Base-by-base conservation (phyloP, 192 early-diverging fungal species). In the Podila epicladia region DNA sequence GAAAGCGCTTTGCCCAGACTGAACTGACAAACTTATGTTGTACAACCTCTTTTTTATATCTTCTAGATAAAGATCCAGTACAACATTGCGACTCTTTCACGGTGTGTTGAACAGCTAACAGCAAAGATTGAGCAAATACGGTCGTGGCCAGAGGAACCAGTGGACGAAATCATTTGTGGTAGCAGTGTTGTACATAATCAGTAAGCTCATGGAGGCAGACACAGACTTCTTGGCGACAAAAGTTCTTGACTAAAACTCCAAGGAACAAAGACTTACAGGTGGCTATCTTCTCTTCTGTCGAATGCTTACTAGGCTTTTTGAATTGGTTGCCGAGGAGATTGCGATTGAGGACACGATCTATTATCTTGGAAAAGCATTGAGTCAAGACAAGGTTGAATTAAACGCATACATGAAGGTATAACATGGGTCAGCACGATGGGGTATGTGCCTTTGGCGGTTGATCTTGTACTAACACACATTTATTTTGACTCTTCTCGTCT, bases 311-410 rank as follows among this genome's bases (percentile, higher is more conserved):
- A 97, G 95, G 64, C 86, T 98, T 53, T 92, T 95, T 69, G 94
- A 96, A 20, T 72, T 95, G 76, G 91, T 96, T 3, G 95, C 93
- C 28, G 95, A 97, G 64, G 96, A 96, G 62, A 91, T 93, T 58
- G 95, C 96, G 0, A 91, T 96, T 49, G 94, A 95, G 61, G 97
- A 98, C 68, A 90, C 93, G 8, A 88, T 97, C 53, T 96, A 97
- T 74, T 88, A 91, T 35, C 82, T 98, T 55, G 89, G 92, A 24
- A 89, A 92, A 72, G 95, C 96, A 6, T 82, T 98, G 49, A 92
- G 90, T 69, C 89, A 88, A 50, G 93, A 95, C 62, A 84, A 84
- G 62, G 88, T 98, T 51, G 89, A 94, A 13, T 69, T 94, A 28
- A 73, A 82, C 31, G 87, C 87, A 2, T 98, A 93, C 69, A 91